Conservation (phyloP, 345 rosid species). For the Eucalyptus coolabah region DNA sequence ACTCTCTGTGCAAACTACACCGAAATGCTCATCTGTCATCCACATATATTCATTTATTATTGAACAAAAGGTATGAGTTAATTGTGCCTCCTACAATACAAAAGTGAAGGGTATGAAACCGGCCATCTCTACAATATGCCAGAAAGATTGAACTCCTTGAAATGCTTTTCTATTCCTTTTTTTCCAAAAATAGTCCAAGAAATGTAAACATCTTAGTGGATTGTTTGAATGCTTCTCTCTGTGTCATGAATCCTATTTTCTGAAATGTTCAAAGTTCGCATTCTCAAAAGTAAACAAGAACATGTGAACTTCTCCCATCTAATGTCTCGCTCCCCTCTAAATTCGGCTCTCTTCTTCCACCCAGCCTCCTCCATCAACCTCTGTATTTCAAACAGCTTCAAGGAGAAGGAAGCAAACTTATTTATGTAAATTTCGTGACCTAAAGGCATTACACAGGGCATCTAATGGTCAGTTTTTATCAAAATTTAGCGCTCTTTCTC, state of each 20-base stretch:
- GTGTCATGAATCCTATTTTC: background rate
- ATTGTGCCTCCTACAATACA: background rate
- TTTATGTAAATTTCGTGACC: background rate
- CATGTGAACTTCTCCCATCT: background rate
- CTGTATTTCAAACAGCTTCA: background rate
- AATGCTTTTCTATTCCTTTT: background rate
- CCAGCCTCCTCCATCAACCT: background rate
- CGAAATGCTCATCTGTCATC: background rate
- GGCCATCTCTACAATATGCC: background rate
- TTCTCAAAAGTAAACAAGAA: background rate
- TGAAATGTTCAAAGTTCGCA: background rate
- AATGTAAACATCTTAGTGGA: background rate
- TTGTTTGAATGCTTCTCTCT: background rate
- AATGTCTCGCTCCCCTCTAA: background rate
- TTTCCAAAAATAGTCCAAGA: background rate
- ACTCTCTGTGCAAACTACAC: background rate
- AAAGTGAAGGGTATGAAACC: background rate
- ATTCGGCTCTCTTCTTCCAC: background rate
- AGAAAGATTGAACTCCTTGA: background rate
- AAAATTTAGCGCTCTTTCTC: background rate
- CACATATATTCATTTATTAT: background rate
- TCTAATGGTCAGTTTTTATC: background rate
- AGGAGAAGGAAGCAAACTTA: background rate
- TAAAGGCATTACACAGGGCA: background rate
- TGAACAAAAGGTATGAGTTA: background rate